Evolutionary conservation across 768 basidiomycete genomes (phyloP).

Genomic region (Auricularia sp.): DNA sequence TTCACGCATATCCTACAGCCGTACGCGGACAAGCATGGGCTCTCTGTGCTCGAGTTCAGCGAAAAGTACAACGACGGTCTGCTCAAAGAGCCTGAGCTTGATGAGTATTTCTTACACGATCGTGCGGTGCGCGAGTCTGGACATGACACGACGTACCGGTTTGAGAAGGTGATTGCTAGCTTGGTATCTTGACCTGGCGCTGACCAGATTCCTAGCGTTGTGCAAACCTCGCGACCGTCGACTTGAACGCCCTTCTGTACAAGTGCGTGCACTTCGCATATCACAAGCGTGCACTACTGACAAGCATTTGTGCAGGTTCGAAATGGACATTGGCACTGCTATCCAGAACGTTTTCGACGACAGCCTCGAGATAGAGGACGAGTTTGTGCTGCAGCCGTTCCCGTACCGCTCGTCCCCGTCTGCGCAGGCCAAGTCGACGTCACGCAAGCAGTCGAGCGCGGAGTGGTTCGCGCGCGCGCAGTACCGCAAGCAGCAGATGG

Average conservation of each 20-base stretch:
- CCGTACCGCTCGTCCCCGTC: slow-evolving; percentile 70
- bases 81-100: slow-evolving; percentile 76
- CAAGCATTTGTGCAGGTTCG: slow-evolving; percentile 19
- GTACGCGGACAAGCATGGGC: slow-evolving; percentile 81
- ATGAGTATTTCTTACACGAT: slow-evolving; percentile 97
- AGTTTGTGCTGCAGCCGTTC: slow-evolving; percentile 86
- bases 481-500: slow-evolving; percentile 73
- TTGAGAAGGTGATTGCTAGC: slow-evolving; percentile 51
- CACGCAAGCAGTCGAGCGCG: slow-evolving; percentile 57
- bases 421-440: slow-evolving; percentile 51
- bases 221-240: slow-evolving; percentile 93
- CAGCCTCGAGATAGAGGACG: slow-evolving; percentile 83
- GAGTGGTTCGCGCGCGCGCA: slow-evolving; percentile 93
- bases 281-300: not conserved
- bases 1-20: slow-evolving; percentile 97
- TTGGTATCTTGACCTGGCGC: not conserved
- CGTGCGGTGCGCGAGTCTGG: slow-evolving; percentile 94
- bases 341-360: slow-evolving; percentile 94
- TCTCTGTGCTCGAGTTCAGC: slow-evolving; percentile 92
- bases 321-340: slow-evolving; percentile 95
- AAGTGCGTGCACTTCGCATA: slow-evolving; percentile 34
- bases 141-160: slow-evolving; percentile 92
- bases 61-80: slow-evolving; percentile 86
- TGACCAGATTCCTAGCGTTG: slow-evolving; percentile 39
- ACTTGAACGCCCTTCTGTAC: slow-evolving; percentile 90